Conservation (phyloP, 305 asterid genomes). For the Solanum aculeatissimum region DNA sequence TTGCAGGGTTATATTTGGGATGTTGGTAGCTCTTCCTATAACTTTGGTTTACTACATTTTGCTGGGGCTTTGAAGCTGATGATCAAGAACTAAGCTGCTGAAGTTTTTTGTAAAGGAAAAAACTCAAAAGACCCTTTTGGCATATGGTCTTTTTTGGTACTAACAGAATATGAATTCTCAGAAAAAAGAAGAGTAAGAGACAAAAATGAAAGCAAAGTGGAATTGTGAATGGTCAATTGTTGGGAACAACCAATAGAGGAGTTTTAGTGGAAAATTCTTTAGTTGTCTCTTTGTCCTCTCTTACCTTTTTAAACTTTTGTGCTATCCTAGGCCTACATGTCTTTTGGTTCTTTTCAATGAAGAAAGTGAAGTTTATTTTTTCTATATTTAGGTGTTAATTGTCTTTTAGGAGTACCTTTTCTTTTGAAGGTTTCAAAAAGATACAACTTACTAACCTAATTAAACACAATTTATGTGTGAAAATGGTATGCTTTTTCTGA, state of each 20-base stretch:
- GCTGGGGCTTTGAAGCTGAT: constrained; percentile 52
- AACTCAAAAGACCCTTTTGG: constrained; percentile 22
- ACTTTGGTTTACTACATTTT: constrained; percentile 82
- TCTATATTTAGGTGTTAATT: neutral
- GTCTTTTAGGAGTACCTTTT: neutral
- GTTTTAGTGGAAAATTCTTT: constrained; percentile 14
- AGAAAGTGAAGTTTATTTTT: constrained; percentile 18
- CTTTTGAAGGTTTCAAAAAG: neutral
- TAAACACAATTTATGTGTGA: neutral
- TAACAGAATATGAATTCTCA: constrained; percentile 17
- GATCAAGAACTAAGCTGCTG: neutral
- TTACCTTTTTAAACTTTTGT: constrained; percentile 7
- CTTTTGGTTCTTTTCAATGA: constrained; percentile 13
- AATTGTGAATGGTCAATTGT: constrained; percentile 1
- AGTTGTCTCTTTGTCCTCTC: constrained; percentile 9
- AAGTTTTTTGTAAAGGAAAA: constrained; percentile 1
- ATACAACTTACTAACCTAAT: neutral
- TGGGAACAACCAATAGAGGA: constrained; percentile 4
- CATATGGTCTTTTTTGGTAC: constrained; percentile 29
- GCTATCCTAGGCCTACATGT: constrained; percentile 1
- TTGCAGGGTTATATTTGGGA: constrained; percentile 91
- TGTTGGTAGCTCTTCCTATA: constrained; percentile 84
- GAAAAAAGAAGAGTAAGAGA: neutral
- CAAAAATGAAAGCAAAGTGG: constrained; percentile 5
- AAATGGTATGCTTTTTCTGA: neutral